Base-by-base conservation (phyloP, 495 filamentous ascomycete species). In the Sabuloglossum arenarium region DNA sequence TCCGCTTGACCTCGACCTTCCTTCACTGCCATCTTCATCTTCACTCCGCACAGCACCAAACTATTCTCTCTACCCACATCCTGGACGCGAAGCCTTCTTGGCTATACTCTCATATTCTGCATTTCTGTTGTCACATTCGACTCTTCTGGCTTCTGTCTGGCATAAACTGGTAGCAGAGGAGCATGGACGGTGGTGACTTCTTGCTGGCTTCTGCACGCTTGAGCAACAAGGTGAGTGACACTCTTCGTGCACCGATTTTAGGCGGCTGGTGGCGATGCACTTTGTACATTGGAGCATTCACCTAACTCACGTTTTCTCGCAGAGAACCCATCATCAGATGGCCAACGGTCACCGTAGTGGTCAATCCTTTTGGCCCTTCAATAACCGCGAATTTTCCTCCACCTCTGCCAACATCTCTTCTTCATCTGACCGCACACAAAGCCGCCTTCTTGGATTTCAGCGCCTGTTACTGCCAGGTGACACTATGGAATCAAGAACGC, bases 401-500 rank as follows among this genome's bases (percentile, higher is more conserved):
- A 31, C 21, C 24, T 25, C n/a, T 23, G n/a, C 23, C 24, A 37
- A 12, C 19, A 24, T 37, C 23, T 55, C 31, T 28, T 37, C 37
- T 25, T 24, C 31, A 6, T 37, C 31, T 9, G 53, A 55, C 2
- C 53, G 53, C 19, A 24, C 30, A 27, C 53, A 43, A 24, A 27
- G 8, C 37, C 31, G 10, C n/a, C 21, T 6, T 12, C 6, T 24
- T 37, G 29, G 55, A 2, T 57, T 60, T 59, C 69, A 66, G 63
- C 67, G 60, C 19, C 59, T 62, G 29, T 56, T 70, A 61, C 71
- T 66, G 56, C 57, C 67, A 24, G 70, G 74, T 16, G 71, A 76
- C 62, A 70, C 73, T 12, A 63, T 72, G 32, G 77, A 80, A 49
- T 73, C 68, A 29, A 67, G 75, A 51, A 67, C 71, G 25, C 76